Percentiles rank a stretch among this genome's conserved stretches.
Conservation (phyloP, 495 filamentous ascomycete genomes). For the Aspergillus conjunctus region DNA sequence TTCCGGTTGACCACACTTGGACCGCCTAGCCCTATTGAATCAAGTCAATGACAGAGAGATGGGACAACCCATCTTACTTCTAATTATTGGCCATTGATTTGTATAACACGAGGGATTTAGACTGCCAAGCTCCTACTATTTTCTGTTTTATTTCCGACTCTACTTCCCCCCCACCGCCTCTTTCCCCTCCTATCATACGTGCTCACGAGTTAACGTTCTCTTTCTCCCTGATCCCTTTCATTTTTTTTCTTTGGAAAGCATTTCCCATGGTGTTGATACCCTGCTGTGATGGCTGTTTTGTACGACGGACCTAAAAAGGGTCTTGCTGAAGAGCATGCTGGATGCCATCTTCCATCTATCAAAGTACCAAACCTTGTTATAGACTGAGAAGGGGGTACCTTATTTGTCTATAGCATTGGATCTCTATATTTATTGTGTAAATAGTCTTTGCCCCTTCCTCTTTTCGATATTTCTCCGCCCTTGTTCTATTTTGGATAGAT, state of each 20-base stretch:
- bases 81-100: constrained; percentile 17
- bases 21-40: too few species aligned
- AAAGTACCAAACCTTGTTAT: background rate
- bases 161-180: background rate
- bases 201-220: constrained; percentile 40
- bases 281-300: constrained; percentile 35
- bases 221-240: constrained; percentile 14
- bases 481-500: constrained; percentile 33
- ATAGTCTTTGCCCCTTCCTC: constrained; percentile 30
- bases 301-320: constrained; percentile 10
- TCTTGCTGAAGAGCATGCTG: constrained; percentile 17
- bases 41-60: background rate
- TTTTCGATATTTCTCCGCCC: constrained; percentile 16
- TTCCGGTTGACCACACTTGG: too few species aligned
- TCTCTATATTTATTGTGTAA: constrained; percentile 33
- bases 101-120: constrained; percentile 28
- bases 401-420: constrained; percentile 7
- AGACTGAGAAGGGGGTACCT: constrained; percentile 10
- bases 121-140: constrained; percentile 21
- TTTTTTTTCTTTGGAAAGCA: constrained; percentile 38
- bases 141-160: constrained; percentile 16
- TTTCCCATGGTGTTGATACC: constrained; percentile 56
- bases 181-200: constrained; percentile 19
- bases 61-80: constrained; percentile 10
- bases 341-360: constrained; percentile 12